Evolutionary conservation across 345 rosid genomes (phyloP).

Genomic region (Psidium friedrichsthalianum): DNA sequence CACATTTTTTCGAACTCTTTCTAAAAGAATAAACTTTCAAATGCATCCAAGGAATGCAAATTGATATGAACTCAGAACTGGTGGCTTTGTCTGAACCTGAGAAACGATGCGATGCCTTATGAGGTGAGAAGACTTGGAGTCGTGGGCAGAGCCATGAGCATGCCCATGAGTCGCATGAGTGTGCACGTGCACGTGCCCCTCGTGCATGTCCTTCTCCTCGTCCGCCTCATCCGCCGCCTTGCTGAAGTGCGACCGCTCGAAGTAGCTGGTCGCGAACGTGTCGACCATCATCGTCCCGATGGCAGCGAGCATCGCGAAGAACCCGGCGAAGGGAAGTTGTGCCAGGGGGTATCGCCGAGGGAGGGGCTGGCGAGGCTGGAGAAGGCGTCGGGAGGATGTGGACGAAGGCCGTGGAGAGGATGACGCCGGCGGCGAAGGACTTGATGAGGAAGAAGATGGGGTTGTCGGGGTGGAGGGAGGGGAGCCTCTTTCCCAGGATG

Average conservation of each 20-base stretch:
- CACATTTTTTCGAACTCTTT: neutral
- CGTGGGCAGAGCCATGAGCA: constrained; percentile 23
- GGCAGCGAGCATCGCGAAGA: constrained; percentile 52
- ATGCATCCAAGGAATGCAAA: neutral
- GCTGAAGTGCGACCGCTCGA: constrained; percentile 14
- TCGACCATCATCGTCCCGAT: constrained; percentile 44
- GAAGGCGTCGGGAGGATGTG: constrained; percentile 53
- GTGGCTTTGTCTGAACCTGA: constrained; percentile 8
- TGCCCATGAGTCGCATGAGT: constrained; percentile 27
- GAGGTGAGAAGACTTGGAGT: constrained; percentile 6
- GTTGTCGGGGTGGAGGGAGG: constrained; percentile 29
- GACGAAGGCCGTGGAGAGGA: constrained; percentile 48
- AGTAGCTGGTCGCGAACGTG: constrained; percentile 38
- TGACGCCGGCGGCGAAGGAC: constrained; percentile 59
- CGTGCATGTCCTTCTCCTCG: constrained; percentile 11
- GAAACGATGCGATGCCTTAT: constrained; percentile 20
- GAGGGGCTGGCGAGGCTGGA: constrained; percentile 32
- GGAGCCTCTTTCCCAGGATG: constrained; percentile 14
- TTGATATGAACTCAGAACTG: neutral
- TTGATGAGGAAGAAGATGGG: constrained; percentile 34
- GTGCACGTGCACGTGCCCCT: constrained; percentile 36
- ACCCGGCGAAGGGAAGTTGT: constrained; percentile 35
- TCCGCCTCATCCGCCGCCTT: constrained; percentile 12
- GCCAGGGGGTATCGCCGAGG: constrained; percentile 24
- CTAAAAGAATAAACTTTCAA: neutral